A percentile compares a stretch with the other conserved stretches of the same genome.
Conservation (phyloP, 306 rosid genomes). For the Vigna hirtella region DNA sequence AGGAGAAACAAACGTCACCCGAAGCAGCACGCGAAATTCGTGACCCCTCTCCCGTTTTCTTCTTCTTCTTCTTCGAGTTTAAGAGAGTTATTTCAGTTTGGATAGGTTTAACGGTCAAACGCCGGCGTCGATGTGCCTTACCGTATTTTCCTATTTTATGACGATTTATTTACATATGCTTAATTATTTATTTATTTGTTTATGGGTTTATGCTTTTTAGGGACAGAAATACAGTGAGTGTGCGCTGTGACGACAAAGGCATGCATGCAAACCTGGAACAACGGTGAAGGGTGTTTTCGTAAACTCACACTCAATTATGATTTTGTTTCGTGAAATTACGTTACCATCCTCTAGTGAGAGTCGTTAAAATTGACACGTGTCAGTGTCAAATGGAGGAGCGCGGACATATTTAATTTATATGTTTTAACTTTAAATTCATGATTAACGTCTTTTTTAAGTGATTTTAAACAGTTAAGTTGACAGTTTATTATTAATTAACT, state of each 20-base stretch:
- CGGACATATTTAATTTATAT: background rate
- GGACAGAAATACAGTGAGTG: slow-evolving; percentile 37
- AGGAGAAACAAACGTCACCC: slow-evolving; percentile 6
- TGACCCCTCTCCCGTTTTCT: slow-evolving; percentile 6
- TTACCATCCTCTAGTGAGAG: background rate
- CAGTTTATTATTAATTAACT: too few species aligned
- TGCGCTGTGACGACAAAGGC: slow-evolving; percentile 46
- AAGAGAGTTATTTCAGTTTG: background rate
- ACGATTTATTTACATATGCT: background rate
- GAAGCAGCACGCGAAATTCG: slow-evolving; percentile 33
- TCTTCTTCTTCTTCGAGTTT: slow-evolving; percentile 20
- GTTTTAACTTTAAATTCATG: background rate
- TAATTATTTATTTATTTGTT: background rate
- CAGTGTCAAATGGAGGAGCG: background rate
- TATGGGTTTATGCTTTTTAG: slow-evolving; percentile 37
- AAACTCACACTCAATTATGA: slow-evolving; percentile 27
- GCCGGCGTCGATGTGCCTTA: slow-evolving; percentile 52
- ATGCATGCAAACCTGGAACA: slow-evolving; percentile 47
- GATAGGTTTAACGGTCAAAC: slow-evolving; percentile 64
- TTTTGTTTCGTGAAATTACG: slow-evolving; percentile 11
- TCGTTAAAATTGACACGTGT: background rate
- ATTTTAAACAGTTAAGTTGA: too few species aligned
- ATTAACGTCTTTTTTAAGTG: background rate
- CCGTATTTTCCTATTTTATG: slow-evolving; percentile 20
- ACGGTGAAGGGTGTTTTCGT: slow-evolving; percentile 40